phyloP scores from a whole-genome alignment of 768 basidiomycete genomes.

The Tylopilus vinaceipallidus region DNA sequence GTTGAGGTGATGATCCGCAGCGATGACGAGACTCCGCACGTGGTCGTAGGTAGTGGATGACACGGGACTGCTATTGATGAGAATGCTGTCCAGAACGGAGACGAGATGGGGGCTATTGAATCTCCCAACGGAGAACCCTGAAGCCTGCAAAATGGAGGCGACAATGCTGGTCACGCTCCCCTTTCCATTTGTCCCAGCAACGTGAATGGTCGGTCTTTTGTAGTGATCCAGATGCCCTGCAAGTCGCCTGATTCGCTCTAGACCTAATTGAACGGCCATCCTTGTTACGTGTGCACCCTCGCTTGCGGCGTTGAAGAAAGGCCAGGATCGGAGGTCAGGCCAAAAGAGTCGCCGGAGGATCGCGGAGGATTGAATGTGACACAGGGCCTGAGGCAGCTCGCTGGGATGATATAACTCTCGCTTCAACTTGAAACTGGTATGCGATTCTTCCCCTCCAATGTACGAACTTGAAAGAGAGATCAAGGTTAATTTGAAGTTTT shows the following conservation, averaged over 20 bases:
- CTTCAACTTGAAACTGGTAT: too few species aligned
- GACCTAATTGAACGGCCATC: constrained; percentile 69
- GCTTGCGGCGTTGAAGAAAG: too few species aligned
- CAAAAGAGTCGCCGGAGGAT: too few species aligned
- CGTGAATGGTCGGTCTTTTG: constrained; percentile 80
- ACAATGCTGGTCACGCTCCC: constrained; percentile 87
- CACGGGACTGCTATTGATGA: constrained; percentile 59
- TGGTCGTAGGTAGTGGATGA: constrained; percentile 43
- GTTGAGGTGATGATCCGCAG: constrained; percentile 40
- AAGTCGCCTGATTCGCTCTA: constrained; percentile 56
- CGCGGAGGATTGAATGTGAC: too few species aligned
- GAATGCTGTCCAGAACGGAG: constrained; percentile 71
- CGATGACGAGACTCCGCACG: constrained; percentile 47
- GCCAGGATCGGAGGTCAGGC: too few species aligned
- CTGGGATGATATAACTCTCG: too few species aligned
- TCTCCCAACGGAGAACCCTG: constrained; percentile 63
- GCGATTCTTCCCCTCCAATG: constrained; percentile 9
- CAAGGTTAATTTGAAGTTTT: constrained; percentile 7
- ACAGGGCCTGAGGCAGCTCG: too few species aligned
- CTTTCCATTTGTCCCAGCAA: constrained; percentile 97
- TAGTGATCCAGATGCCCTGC: constrained; percentile 57
- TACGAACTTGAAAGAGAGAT: constrained; percentile 17
- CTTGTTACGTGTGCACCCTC: constrained; percentile 4
- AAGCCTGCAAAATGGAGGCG: constrained; percentile 65
- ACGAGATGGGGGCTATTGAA: constrained; percentile 95